A percentile compares a stretch with the other conserved stretches of the same genome.
These are phyloP conservation scores for Reticulascus tulasneorum DNA, from an alignment of 2,329 filamentous ascomycete genomes.

Conservation along the genomic window DNA sequence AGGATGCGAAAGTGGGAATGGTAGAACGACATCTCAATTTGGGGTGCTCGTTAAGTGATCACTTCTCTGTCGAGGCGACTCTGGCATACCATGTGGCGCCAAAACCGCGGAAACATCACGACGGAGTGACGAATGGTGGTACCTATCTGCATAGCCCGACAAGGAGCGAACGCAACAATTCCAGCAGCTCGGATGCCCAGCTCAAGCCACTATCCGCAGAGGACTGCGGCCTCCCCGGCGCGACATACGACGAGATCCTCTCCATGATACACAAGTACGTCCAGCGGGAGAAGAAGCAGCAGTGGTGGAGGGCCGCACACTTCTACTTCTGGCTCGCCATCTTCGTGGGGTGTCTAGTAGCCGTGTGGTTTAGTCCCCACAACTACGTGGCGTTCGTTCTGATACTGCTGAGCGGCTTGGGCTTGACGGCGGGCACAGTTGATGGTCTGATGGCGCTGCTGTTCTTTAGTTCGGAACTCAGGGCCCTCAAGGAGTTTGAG, in stretches of 20 bases:
- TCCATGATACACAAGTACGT: constrained; percentile 65
- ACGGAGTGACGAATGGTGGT: constrained; percentile 25
- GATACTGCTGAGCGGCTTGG: constrained; percentile 73
- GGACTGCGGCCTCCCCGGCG: constrained; percentile 16
- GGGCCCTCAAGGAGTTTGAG: constrained; percentile 83
- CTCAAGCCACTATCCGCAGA: constrained; percentile 22
- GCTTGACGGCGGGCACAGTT: constrained; percentile 69
- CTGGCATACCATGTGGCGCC: constrained; percentile 50
- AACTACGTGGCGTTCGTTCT: constrained; percentile 78
- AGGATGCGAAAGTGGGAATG: constrained; percentile 71
- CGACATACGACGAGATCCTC: constrained; percentile 63
- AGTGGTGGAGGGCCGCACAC: constrained; percentile 66
- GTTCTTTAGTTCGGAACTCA: constrained; percentile 81
- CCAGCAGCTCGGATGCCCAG: constrained; percentile 21
- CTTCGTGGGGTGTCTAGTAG: constrained; percentile 71
- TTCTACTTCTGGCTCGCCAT: constrained; percentile 66
- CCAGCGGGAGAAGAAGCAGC: constrained; percentile 67
- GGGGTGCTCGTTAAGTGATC: constrained; percentile 85
- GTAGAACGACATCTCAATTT: constrained; percentile 75
- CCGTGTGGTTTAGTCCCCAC: constrained; percentile 77
- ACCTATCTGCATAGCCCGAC: constrained; percentile 36
- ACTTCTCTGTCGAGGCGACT: constrained; percentile 86
- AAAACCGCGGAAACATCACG: too few relatives aligned
- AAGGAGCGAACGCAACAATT: constrained; percentile 20
- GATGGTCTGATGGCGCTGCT: constrained; percentile 83